These are phyloP conservation scores for Sarcocystis neurona DNA, from an alignment of 169 alveolate genomes.

Conservation along the genomic window DNA sequence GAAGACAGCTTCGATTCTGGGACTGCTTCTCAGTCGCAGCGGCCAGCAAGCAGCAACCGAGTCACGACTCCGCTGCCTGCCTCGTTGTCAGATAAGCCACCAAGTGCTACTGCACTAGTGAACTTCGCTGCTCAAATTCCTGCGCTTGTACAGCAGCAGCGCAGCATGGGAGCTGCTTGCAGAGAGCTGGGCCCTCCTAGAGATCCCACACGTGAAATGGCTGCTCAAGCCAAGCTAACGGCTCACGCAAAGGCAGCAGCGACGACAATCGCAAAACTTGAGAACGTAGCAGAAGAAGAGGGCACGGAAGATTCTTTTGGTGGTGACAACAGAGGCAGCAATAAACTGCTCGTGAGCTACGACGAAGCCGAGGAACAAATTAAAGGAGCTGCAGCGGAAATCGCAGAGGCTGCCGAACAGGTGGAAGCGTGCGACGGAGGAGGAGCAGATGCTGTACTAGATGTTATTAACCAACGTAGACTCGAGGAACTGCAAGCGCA, in stretches of 20 bases:
- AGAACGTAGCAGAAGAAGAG: not conserved
- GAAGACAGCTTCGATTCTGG: too few relatives aligned
- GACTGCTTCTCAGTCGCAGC: not conserved
- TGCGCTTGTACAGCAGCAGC: not conserved
- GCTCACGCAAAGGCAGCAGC: not conserved
- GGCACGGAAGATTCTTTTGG: too few relatives aligned
- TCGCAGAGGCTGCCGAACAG: not conserved
- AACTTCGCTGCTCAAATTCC: conserved; percentile 14
- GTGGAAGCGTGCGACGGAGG: not conserved
- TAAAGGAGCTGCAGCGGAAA: not conserved
- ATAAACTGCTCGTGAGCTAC: too few relatives aligned
- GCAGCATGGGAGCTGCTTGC: conserved; percentile 21
- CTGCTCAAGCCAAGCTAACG: not conserved
- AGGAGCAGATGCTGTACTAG: not conserved
- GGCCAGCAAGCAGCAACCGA: not conserved
- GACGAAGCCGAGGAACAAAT: not conserved
- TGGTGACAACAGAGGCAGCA: too few relatives aligned
- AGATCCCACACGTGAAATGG: not conserved
- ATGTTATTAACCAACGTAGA: not conserved
- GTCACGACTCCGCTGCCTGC: conserved; percentile 14
- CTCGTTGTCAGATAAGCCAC: conserved; percentile 8
- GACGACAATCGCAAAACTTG: not conserved
- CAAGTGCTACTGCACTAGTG: not conserved
- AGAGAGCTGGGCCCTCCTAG: not conserved
- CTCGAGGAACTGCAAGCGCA: not conserved